phyloP scores from a whole-genome alignment of 1,284 basidiomycete species.

The Lignosus rhinocerotis region DNA sequence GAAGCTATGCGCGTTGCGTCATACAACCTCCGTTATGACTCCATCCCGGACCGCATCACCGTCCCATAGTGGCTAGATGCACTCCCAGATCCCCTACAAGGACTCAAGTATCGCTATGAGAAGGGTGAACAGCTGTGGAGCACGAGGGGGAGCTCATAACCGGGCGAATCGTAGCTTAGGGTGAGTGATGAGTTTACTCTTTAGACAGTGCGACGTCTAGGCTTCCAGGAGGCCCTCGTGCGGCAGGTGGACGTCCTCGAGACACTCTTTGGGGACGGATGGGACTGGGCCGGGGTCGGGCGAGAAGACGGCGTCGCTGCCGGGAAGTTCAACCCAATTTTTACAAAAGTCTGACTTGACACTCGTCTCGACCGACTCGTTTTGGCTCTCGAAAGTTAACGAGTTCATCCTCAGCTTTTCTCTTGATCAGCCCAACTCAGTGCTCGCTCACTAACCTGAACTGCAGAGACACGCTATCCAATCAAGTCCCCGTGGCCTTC shows the following conservation, averaged over 20 bases:
- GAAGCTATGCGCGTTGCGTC: conserved; percentile 43
- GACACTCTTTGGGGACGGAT: conserved; percentile 54
- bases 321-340: conserved; percentile 71
- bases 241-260: conserved; percentile 61
- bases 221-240: conserved; percentile 62
- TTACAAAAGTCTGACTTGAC: conserved; percentile 49
- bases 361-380: conserved; percentile 32
- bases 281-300: conserved; percentile 63
- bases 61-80: conserved; percentile 46
- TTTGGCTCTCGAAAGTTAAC: too few species aligned
- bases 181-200: conserved; percentile 31
- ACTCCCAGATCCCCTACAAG: conserved; percentile 43
- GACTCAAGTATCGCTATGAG: conserved; percentile 34
- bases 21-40: conserved; percentile 59
- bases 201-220: conserved; percentile 27
- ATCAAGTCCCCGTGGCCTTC: too few species aligned
- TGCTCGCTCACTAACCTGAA: too few species aligned
- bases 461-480: too few species aligned
- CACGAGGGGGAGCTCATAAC: conserved; percentile 43
- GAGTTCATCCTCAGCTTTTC: too few species aligned
- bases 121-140: conserved; percentile 53
- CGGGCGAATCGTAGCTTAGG: conserved; percentile 41
- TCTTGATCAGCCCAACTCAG: too few species aligned
- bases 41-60: conserved; percentile 48
- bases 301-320: conserved; percentile 56